These are phyloP conservation scores for Arachnomyces sp. DNA, from an alignment of 2,329 filamentous ascomycete genomes.

Conservation along the genomic window DNA sequence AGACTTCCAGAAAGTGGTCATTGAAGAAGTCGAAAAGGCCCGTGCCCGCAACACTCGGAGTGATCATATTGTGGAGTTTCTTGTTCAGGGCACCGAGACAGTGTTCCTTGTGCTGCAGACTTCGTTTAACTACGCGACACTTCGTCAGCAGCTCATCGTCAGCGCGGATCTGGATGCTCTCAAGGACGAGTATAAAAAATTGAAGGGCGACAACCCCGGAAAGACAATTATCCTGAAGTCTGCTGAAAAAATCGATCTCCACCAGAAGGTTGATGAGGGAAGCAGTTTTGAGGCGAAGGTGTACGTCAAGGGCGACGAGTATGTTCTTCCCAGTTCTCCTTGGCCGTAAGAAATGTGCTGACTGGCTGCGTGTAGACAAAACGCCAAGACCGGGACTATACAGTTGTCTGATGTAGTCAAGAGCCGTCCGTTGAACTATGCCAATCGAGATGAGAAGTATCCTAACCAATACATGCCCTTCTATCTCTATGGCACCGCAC, in stretches of 20 bases:
- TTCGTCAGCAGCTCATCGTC: constrained; percentile 14
- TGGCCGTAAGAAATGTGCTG: no score
- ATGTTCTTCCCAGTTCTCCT: no score
- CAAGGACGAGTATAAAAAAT: no score
- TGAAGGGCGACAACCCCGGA: no score
- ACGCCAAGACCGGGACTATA: constrained; percentile 10
- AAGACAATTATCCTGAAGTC: no score
- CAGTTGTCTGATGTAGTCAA: constrained; percentile 14
- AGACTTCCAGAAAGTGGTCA: no score
- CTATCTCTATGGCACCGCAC: constrained; percentile 35
- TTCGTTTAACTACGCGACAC: constrained; percentile 13
- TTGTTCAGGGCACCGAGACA: constrained; percentile 12
- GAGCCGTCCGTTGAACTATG: constrained; percentile 29
- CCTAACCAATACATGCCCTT: constrained; percentile 35
- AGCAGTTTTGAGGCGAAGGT: no score
- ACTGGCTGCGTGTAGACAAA: no score
- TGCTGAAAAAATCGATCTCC: no score
- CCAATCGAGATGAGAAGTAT: constrained; percentile 27
- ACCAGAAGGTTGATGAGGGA: no score
- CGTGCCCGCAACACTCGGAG: constrained; percentile 12
- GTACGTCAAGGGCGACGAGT: no score
- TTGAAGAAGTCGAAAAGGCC: background rate
- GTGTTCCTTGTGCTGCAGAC: constrained; percentile 12
- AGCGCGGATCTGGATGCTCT: no score
- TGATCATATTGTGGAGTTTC: constrained; percentile 8